Base-by-base conservation (phyloP, 768 basidiomycete species). In the Russula vinacea region DNA sequence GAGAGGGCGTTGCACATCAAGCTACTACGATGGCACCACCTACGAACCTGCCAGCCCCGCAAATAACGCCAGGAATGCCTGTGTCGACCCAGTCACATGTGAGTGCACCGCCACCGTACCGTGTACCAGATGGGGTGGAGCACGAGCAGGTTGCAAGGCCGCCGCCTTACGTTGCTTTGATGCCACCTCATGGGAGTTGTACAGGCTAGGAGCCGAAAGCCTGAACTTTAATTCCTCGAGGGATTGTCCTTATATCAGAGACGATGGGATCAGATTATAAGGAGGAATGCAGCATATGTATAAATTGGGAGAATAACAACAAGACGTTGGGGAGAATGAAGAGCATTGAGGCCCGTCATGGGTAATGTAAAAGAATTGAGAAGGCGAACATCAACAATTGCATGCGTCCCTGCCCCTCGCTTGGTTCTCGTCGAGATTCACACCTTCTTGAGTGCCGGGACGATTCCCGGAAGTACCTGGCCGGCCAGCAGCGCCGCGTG, bases 21-120 rank as follows among this genome's bases (percentile, higher is more conserved):
- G 32, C 22, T 64, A 42, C 66, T 62, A 33, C 70, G 10, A 69
- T 55, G 29, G 61, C 24, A 68, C 51, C 72, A 16, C 52, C 74
- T 14, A 29, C 44, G 5, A 54, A 62, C 1, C 40, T 62, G 7
- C 63, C 70, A 32, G 44, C 70, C 8, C 66, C 74, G 13, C 69
- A 70, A 19, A 67, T 66, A 32, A 45, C 70, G 4, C 68, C 69
- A 50, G 60, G 67, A 9, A 64, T 72, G 35, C 68, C 63, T 37
- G 64, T 65, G 19, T 52, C 62, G 33, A 64, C 64, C 29, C 64
- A 60, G 6, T 60, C 70, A 19, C 66, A 57, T 33, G 65, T 57
- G 26, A 78, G 86, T 70, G 88, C 90, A n/a, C 88, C 90, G 16
- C 90, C 90, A 11, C 90, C 90, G 17, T 92, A 92, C 75, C 79